phyloP scores from a whole-genome alignment of 2,329 filamentous ascomycete species.

The Colletotrichum tropicicola region DNA sequence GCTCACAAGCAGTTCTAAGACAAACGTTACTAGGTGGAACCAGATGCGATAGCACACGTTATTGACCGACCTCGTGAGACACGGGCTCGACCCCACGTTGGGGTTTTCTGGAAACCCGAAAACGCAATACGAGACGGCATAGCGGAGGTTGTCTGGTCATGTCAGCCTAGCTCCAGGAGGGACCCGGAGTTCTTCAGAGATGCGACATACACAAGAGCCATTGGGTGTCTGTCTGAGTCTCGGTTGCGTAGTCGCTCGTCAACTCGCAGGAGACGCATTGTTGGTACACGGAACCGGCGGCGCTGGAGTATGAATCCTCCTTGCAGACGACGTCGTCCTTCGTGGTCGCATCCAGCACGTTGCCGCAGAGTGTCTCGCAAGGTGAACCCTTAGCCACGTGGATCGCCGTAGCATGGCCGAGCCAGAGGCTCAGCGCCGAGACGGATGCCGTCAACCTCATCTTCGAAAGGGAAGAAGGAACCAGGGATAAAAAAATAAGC shows the following conservation, averaged over 20 bases:
- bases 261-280: slow-evolving; percentile 62
- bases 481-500: not conserved
- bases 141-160: slow-evolving; percentile 65
- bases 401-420: slow-evolving; percentile 41
- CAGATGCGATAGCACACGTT: not conserved
- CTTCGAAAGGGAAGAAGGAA: not conserved
- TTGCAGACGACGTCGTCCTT: slow-evolving; percentile 58
- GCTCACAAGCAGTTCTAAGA: slow-evolving; percentile 60
- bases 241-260: slow-evolving; percentile 54
- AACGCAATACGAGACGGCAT: slow-evolving; percentile 63
- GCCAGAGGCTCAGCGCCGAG: slow-evolving; percentile 33
- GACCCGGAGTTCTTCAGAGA: not conserved
- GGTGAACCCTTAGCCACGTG: slow-evolving; percentile 57
- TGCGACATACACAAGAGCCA: slow-evolving; percentile 61
- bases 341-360: slow-evolving; percentile 56
- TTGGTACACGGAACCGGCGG: slow-evolving; percentile 58
- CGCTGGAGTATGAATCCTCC: slow-evolving; percentile 47
- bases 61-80: slow-evolving; percentile 58
- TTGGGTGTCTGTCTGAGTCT: slow-evolving; percentile 60
- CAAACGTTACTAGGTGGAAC: not conserved
- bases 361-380: slow-evolving; percentile 62
- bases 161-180: not conserved
- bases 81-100: slow-evolving; percentile 52
- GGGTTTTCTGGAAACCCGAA: slow-evolving; percentile 57
- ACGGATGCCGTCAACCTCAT: slow-evolving; percentile 27